Evolutionary conservation across 371 early-diverging fungal species (phyloP), one percentile per base, ranked within the genome.

Genomic region (Mucor mucedo): DNA sequence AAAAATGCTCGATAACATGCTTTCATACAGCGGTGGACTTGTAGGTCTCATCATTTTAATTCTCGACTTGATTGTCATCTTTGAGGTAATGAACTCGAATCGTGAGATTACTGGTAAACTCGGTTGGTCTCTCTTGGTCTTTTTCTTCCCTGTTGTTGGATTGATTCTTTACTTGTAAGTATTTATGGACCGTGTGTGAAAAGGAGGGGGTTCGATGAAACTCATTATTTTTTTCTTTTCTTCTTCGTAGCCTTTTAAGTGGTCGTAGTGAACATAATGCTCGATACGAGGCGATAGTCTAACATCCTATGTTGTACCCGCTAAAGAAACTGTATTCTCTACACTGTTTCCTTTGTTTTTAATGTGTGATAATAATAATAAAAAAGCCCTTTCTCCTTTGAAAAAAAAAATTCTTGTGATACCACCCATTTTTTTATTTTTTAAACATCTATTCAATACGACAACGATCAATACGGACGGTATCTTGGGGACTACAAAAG

Each of bases 131-230:
- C 72, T 85, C 14, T 72, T 87, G 5, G 78, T 87, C 66, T 87
- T 87, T 70, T 71, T 87, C 75, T 87, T 87, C 76, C 87, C 87
- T 30, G 68, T 87, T 27, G 65, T 83, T 55, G 87, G 87, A 7
- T 70, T 87, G 49, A 69, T 87, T 48, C 66, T 84, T 55, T 87
- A 87, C 69, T 87, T 85, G 87, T 87, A 84, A 84, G 86, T 81
- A 11, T 35, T 11, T 35, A 3, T 55, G n/a, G n/a, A n/a, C 3
- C 14, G 41, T 58, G 42, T 30, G 13, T 4, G 6, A 13, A 32
- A 28, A 10, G 11, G 4, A 28, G 1, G 41, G 27, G 14, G 21
- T 21, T 21, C 21, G 21, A 0, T 21, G 21, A 21, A 21, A 21
- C 21, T 21, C 21, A 21, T 21, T 21, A 21, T 21, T 21, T 21